phyloP scores from a whole-genome alignment of 2,329 filamentous ascomycete species.

The Penicillium hesseltinei region DNA sequence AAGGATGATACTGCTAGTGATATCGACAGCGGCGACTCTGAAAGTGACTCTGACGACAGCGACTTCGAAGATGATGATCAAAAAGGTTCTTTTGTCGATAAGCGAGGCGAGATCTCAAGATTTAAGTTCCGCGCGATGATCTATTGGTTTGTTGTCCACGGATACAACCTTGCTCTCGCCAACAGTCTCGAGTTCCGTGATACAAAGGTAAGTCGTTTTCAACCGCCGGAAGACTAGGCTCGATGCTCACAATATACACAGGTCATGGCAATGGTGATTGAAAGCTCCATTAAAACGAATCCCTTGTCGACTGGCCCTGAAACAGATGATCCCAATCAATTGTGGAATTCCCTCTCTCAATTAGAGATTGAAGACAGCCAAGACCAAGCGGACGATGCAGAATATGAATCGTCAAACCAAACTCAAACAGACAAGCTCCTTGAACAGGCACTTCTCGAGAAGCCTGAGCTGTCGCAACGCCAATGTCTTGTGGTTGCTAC shows the following conservation, averaged over 20 bases:
- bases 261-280: constrained; percentile 23
- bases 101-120: constrained; percentile 13
- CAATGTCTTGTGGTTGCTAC: constrained; percentile 20
- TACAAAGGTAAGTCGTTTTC: constrained; percentile 53
- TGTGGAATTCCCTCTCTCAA: background rate
- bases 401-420: background rate
- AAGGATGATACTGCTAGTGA: background rate
- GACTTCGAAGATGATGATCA: background rate
- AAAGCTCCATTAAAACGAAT: constrained; percentile 12
- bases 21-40: background rate
- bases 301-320: background rate
- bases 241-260: constrained; percentile 6
- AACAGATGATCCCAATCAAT: background rate
- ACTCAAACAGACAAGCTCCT: background rate
- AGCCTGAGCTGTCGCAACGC: constrained; percentile 19
- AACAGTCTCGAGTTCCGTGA: constrained; percentile 63
- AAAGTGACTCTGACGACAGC: background rate
- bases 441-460: background rate
- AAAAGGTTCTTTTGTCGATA: background rate
- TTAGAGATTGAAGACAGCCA: background rate
- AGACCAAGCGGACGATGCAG: background rate
- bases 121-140: constrained; percentile 51
- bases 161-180: constrained; percentile 62
- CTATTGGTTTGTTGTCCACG: constrained; percentile 53
- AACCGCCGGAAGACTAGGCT: background rate